phyloP scores from a whole-genome alignment of 176 grass and related monocot genomes.

The Avena insularis region DNA sequence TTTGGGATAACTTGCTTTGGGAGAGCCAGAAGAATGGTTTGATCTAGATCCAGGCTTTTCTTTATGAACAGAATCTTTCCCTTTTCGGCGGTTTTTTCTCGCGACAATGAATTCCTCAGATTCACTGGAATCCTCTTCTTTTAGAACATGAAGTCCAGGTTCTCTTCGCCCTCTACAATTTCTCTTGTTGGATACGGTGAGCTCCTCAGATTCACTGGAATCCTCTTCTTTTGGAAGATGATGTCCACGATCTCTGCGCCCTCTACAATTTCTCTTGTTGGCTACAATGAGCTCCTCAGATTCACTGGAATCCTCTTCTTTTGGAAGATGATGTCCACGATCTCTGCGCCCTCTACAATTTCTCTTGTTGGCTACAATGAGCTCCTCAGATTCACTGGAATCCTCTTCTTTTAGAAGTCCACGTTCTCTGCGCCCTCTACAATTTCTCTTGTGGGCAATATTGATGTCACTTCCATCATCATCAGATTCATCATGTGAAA shows the following conservation, averaged over 20 bases:
- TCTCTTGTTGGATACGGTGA: constrained; percentile 21
- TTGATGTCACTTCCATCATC: constrained; percentile 36
- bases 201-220: constrained; percentile 55
- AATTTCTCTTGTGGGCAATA: constrained; percentile 47
- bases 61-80: constrained; percentile 33
- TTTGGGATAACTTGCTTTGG: constrained; percentile 31
- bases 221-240: constrained; percentile 41
- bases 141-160: constrained; percentile 29
- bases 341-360: constrained; percentile 8
- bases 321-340: constrained; percentile 27
- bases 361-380: neutral
- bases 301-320: constrained; percentile 53
- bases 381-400: constrained; percentile 56
- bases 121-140: constrained; percentile 54
- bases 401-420: constrained; percentile 39
- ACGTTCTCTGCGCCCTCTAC: constrained; percentile 21
- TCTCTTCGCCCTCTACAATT: constrained; percentile 33
- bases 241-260: constrained; percentile 20
- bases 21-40: constrained; percentile 44
- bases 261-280: constrained; percentile 19
- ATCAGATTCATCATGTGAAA: constrained; percentile 37
- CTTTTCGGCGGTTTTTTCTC: constrained; percentile 39
- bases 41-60: constrained; percentile 37
- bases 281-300: constrained; percentile 38
- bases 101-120: constrained; percentile 38